Evolutionary conservation across 441 rosid genomes (phyloP).

Genomic region (Francoa sonchifolia): DNA sequence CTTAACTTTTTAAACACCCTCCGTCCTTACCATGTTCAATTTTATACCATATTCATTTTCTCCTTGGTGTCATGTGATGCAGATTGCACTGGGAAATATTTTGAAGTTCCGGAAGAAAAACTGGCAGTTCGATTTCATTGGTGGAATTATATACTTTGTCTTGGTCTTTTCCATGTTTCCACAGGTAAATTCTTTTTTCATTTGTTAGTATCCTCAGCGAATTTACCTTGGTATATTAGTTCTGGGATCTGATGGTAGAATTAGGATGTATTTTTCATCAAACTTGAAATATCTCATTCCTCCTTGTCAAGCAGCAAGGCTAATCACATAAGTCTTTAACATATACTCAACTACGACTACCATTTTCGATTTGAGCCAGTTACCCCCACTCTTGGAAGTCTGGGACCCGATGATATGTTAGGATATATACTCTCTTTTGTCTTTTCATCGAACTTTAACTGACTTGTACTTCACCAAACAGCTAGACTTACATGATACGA

Average conservation of each 20-base stretch:
- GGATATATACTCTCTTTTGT: no score
- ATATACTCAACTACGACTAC: no score
- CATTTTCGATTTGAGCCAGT: no score
- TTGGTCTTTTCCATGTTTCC: slow-evolving; percentile 90
- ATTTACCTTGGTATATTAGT: slow-evolving; percentile 4
- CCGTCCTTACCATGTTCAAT: slow-evolving; percentile 1
- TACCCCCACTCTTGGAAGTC: no score
- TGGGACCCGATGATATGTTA: no score
- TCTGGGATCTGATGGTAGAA: slow-evolving; percentile 1
- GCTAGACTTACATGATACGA: no score
- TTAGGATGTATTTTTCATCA: not conserved
- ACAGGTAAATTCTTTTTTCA: slow-evolving; percentile 41
- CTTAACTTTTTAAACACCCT: slow-evolving; percentile 6
- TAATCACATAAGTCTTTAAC: no score
- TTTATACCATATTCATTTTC: slow-evolving; percentile 5
- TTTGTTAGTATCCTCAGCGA: slow-evolving; percentile 3
- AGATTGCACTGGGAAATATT: slow-evolving; percentile 99
- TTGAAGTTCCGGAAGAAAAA: slow-evolving; percentile 97
- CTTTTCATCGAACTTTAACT: no score
- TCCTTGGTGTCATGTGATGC: slow-evolving; percentile 17
- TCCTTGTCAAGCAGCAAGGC: not conserved
- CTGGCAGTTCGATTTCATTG: slow-evolving; percentile 98
- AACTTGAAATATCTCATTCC: slow-evolving; percentile 8
- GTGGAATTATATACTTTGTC: slow-evolving; percentile 89
- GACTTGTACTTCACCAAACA: not conserved